Percentiles rank a stretch among this genome's conserved stretches.
phyloP scores from a whole-genome alignment of 352 stramenopile genomes.

The Pythium brassicae region DNA sequence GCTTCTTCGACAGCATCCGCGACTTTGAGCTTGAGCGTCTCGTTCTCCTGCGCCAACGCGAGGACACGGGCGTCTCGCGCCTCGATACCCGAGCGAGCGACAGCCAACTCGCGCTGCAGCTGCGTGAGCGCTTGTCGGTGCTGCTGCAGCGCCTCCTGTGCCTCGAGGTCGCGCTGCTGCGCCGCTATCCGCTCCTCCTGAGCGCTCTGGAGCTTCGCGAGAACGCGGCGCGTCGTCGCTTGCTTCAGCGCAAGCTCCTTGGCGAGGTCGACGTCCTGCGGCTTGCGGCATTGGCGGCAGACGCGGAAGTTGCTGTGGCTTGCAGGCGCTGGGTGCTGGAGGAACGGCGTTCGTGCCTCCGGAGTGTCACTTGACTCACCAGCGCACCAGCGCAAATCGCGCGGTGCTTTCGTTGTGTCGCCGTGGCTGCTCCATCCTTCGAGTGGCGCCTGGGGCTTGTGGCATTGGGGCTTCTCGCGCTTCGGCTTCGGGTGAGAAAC shows the following conservation, averaged over 20 bases:
- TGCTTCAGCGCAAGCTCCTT: constrained; percentile 29
- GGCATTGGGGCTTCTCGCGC: not conserved
- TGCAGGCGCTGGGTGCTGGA: not conserved
- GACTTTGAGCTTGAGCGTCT: constrained; percentile 4
- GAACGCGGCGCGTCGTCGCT: constrained; percentile 14
- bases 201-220: constrained; percentile 22
- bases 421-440: not conserved
- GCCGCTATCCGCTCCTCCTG: constrained; percentile 12
- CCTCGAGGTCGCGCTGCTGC: not conserved
- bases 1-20: constrained; percentile 5
- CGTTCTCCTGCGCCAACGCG: constrained; percentile 3
- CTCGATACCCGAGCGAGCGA: not conserved
- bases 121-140: constrained; percentile 5
- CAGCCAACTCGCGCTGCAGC: constrained; percentile 6
- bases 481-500: not conserved
- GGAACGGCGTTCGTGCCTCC: not conserved
- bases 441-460: not conserved
- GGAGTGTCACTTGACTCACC: no score
- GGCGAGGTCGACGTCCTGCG: constrained; percentile 25
- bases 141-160: not conserved
- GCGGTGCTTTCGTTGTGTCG: not conserved
- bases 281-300: constrained; percentile 26
- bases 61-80: not conserved
- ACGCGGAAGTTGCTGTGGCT: constrained; percentile 17
- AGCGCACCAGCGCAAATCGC: no score